A percentile compares a stretch with the other conserved stretches of the same genome.
phyloP scores from a whole-genome alignment of 768 basidiomycete genomes.

The Phylloporus sp. region DNA sequence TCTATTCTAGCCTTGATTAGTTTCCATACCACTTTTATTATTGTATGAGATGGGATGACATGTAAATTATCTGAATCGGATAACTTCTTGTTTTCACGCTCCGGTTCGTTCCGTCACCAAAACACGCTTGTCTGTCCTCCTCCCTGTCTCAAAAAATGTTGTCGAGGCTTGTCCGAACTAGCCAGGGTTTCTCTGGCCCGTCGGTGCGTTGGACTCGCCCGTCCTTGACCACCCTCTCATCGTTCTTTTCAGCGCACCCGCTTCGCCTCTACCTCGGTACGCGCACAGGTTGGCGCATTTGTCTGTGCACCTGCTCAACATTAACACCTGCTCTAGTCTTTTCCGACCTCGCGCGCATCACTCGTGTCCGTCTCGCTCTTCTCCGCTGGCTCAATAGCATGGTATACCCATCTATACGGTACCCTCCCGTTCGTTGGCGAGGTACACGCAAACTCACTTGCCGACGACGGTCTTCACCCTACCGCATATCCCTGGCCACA shows the following conservation, averaged over 20 bases:
- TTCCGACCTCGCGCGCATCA: slow-evolving; percentile 67
- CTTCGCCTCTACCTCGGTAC: slow-evolving; percentile 63
- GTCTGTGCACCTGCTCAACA: background rate
- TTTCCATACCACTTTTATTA: slow-evolving; percentile 18
- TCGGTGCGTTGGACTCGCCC: slow-evolving; percentile 41
- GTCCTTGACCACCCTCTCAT: slow-evolving; percentile 10
- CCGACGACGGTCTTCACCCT: slow-evolving; percentile 93
- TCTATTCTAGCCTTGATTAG: slow-evolving; percentile 40
- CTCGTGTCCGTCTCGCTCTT: slow-evolving; percentile 72
- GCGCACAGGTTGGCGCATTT: slow-evolving; percentile 55
- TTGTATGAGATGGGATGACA: slow-evolving; percentile 19
- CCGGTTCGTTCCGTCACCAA: slow-evolving; percentile 48
- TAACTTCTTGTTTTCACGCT: slow-evolving; percentile 24
- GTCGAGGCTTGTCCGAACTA: slow-evolving; percentile 74
- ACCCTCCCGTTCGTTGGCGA: slow-evolving; percentile 84
- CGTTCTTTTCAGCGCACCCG: slow-evolving; percentile 50
- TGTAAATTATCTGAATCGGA: slow-evolving; percentile 31
- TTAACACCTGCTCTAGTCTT: slow-evolving; percentile 40
- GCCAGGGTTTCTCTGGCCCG: slow-evolving; percentile 46
- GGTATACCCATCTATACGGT: slow-evolving; percentile 96
- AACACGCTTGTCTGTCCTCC: slow-evolving; percentile 41
- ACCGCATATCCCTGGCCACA: slow-evolving; percentile 87
- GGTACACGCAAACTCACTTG: slow-evolving; percentile 88
- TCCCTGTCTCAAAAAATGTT: slow-evolving; percentile 70
- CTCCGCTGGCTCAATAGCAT: slow-evolving; percentile 87